phyloP scores from a whole-genome alignment of 345 rosid species.

The Lagerstroemia speciosa region DNA sequence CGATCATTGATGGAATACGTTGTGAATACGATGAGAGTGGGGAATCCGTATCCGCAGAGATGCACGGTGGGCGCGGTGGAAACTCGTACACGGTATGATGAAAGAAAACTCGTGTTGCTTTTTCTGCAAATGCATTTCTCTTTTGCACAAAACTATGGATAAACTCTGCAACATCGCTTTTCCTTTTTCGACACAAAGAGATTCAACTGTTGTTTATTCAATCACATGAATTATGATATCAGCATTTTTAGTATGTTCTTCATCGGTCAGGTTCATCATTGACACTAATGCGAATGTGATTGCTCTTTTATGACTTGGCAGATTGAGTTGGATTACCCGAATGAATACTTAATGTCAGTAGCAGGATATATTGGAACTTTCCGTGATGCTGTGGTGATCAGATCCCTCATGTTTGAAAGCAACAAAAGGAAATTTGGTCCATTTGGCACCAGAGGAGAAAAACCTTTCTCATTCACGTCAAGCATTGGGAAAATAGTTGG shows the following conservation, averaged over 20 bases:
- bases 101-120: too few relatives aligned
- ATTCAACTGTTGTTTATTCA: too few relatives aligned
- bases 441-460: neutral
- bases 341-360: conserved; percentile 1
- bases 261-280: too few relatives aligned
- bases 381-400: neutral
- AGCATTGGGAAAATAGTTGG: conserved; percentile 7
- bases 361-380: neutral
- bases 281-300: neutral
- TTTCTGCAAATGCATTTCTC: too few relatives aligned
- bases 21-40: neutral
- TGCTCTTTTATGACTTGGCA: neutral
- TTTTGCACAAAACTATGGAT: too few relatives aligned
- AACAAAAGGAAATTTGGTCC: neutral
- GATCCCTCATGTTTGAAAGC: neutral
- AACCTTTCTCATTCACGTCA: neutral
- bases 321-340: neutral
- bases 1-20: neutral
- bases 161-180: too few relatives aligned
- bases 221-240: too few relatives aligned
- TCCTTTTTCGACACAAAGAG: too few relatives aligned
- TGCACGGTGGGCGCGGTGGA: neutral
- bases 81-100: too few relatives aligned
- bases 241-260: too few relatives aligned
- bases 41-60: neutral